Evolutionary conservation across 345 rosid genomes (phyloP).

Genomic region (Lumnitzera racemosa): DNA sequence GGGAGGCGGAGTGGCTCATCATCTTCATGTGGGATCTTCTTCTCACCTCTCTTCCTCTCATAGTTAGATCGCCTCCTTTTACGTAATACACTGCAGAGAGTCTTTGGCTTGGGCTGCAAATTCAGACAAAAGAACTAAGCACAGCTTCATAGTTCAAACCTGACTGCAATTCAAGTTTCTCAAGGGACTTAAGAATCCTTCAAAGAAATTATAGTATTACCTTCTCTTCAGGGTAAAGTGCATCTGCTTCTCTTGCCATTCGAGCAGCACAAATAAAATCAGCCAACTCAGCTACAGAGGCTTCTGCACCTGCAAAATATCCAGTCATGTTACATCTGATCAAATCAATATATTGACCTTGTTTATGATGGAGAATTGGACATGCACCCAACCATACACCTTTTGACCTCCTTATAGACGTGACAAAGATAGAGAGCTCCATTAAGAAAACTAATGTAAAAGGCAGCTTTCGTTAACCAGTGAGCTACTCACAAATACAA

Average conservation of each 20-base stretch:
- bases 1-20: slow-evolving; percentile 61
- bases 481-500: too few species aligned
- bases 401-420: too few species aligned
- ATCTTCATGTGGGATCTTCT: slow-evolving; percentile 19
- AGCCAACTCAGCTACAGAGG: slow-evolving; percentile 48
- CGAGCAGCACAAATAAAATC: slow-evolving; percentile 86
- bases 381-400: too few species aligned
- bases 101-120: slow-evolving; percentile 32
- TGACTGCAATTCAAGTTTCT: not conserved
- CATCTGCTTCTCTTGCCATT: slow-evolving; percentile 54
- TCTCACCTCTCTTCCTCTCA: slow-evolving; percentile 26
- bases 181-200: not conserved
- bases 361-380: too few species aligned
- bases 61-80: slow-evolving; percentile 41
- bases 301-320: slow-evolving; percentile 37
- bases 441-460: too few species aligned
- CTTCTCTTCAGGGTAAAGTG: slow-evolving; percentile 46
- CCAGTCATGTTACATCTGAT: too few species aligned
- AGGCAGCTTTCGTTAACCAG: too few species aligned
- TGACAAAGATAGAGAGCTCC: too few species aligned
- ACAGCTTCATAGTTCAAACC: not conserved
- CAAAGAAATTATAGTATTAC: slow-evolving; percentile 20
- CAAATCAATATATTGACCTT: too few species aligned
- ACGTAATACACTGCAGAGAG: slow-evolving; percentile 6
- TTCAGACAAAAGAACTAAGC: slow-evolving; percentile 2